Conservation (phyloP, 2,329 filamentous ascomycete genomes). For the Lasiodiplodia citricola region DNA sequence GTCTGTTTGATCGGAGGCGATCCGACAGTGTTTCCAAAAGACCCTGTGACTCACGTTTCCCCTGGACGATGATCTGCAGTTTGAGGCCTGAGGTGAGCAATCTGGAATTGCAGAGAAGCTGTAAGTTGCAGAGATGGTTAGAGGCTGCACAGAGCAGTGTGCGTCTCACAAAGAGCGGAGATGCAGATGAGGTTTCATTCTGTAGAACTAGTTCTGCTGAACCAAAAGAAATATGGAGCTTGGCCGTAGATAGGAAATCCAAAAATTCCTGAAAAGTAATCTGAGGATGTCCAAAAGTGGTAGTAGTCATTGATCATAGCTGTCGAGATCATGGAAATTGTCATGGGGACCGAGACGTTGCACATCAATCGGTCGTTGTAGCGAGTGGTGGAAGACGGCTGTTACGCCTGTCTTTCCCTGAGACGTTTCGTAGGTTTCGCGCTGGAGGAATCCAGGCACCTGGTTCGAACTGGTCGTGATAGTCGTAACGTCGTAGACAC, state of each 20-base stretch:
- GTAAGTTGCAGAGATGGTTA: background rate
- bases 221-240: constrained; percentile 15
- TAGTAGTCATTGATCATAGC: constrained; percentile 2
- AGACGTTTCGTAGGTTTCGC: background rate
- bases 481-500: constrained; percentile 6
- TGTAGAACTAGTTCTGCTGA: constrained; percentile 23
- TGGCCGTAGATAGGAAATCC: constrained; percentile 19
- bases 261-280: constrained; percentile 15
- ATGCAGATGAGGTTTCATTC: constrained; percentile 22
- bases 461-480: background rate
- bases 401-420: background rate
- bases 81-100: constrained; percentile 16
- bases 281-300: constrained; percentile 10
- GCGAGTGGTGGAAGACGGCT: background rate
- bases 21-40: constrained; percentile 10
- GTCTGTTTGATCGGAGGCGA: constrained; percentile 1
- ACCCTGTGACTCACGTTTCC: constrained; percentile 12
- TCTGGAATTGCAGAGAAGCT: constrained; percentile 2
- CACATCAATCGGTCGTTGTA: background rate
- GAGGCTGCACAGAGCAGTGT: constrained; percentile 14
- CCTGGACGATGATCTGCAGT: constrained; percentile 7
- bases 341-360: background rate
- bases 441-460: constrained; percentile 1
- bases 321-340: background rate
- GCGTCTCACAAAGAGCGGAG: constrained; percentile 10